Evolutionary conservation across 108 stramenopile genomes (phyloP).

Genomic region (Nitzschia inconspicua): DNA sequence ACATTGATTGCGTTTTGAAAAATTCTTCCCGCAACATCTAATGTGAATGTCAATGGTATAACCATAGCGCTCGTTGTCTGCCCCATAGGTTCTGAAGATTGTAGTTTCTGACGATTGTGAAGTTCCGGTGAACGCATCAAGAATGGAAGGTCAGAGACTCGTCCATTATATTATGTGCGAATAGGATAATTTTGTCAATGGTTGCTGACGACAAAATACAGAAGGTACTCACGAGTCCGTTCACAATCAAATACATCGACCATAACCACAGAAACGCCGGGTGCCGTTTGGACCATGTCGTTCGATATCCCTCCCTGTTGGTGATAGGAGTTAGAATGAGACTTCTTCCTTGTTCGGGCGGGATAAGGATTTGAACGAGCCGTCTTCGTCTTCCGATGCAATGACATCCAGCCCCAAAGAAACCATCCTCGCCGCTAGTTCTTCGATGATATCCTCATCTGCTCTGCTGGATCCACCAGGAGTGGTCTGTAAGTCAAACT

Average conservation of each 20-base stretch:
- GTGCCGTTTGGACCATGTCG: background rate
- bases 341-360: background rate
- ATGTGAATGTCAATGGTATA: no score
- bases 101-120: no score
- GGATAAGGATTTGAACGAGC: background rate
- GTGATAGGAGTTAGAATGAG: background rate
- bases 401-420: no score
- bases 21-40: no score
- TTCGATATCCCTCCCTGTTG: background rate
- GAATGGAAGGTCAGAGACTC: background rate
- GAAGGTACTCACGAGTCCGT: background rate
- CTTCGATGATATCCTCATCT: background rate
- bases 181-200: background rate
- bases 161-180: constrained; percentile 3
- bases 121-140: background rate
- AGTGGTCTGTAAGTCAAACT: background rate
- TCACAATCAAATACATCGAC: background rate
- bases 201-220: no score
- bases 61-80: no score
- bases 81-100: no score
- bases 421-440: no score
- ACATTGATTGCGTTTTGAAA: no score
- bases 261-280: background rate
- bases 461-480: no score
- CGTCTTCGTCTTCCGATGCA: background rate